A percentile compares a stretch with the other conserved stretches of the same genome.
Evolutionary conservation across 2,329 filamentous ascomycete species (phyloP).

Genomic region (Pseudopyrenochaeta lycopersici): DNA sequence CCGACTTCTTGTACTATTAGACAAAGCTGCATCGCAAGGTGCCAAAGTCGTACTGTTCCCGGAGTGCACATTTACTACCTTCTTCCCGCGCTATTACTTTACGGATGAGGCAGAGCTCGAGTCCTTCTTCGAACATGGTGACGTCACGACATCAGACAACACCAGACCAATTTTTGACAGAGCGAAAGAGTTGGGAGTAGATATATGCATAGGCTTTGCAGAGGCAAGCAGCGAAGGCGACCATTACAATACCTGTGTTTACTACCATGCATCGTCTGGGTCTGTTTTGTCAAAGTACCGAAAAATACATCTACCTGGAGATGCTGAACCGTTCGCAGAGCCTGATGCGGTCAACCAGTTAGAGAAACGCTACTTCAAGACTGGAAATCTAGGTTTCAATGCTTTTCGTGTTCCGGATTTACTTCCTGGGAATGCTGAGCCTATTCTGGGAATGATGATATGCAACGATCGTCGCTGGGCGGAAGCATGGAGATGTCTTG

Average conservation of each 20-base stretch:
- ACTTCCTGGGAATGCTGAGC: constrained; percentile 50
- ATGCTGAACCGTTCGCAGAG: constrained; percentile 35
- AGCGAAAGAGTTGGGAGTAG: constrained; percentile 57
- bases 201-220: constrained; percentile 62
- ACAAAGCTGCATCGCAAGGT: constrained; percentile 53
- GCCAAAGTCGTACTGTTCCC: constrained; percentile 62
- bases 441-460: constrained; percentile 64
- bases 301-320: constrained; percentile 30
- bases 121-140: constrained; percentile 59
- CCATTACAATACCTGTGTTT: constrained; percentile 32
- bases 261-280: constrained; percentile 24
- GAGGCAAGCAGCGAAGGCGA: constrained; percentile 55
- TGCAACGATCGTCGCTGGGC: constrained; percentile 65
- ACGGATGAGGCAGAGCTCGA: constrained; percentile 55
- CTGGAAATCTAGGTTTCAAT: constrained; percentile 61
- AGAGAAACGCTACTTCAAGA: constrained; percentile 64
- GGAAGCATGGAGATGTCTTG: constrained; percentile 61
- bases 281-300: constrained; percentile 29
- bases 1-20: constrained; percentile 60
- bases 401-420: constrained; percentile 31
- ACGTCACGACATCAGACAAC: constrained; percentile 52
- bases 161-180: constrained; percentile 58
- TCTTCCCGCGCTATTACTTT: constrained; percentile 63
- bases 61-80: constrained; percentile 64
- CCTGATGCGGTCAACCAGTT: constrained; percentile 61